Percentiles rank a stretch among this genome's conserved stretches.
These are phyloP conservation scores for Phaeosphaeriaceae sp. DNA, from an alignment of 2,329 filamentous ascomycete genomes.

Conservation along the genomic window DNA sequence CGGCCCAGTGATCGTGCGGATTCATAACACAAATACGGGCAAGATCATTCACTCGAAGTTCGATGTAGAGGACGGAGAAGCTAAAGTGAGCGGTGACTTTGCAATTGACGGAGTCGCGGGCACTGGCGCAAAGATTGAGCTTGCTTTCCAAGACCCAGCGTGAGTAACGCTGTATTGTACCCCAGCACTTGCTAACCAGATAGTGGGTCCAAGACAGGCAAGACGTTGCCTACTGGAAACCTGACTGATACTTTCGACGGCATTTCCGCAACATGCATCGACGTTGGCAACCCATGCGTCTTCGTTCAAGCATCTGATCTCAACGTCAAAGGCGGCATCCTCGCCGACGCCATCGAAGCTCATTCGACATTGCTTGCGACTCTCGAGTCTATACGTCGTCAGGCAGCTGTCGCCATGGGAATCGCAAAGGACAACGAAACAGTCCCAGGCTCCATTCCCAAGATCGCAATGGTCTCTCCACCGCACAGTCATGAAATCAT, in stretches of 20 bases:
- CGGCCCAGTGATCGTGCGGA: conserved; percentile 60
- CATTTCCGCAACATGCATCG: conserved; percentile 65
- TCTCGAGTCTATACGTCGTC: conserved; percentile 66
- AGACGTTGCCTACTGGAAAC: conserved; percentile 67
- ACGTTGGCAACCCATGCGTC: conserved; percentile 70
- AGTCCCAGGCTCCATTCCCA: conserved; percentile 67
- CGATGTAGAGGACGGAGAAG: conserved; percentile 57
- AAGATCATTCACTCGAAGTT: conserved; percentile 70
- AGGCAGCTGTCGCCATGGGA: conserved; percentile 69
- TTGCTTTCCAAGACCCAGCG: conserved; percentile 67
- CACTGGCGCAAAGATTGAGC: conserved; percentile 62
- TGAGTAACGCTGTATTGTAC: neutral
- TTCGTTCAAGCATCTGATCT: conserved; percentile 67
- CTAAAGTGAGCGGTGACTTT: conserved; percentile 62
- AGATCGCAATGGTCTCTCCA: conserved; percentile 65
- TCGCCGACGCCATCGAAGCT: conserved; percentile 63
- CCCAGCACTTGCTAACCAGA: neutral
- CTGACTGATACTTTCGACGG: conserved; percentile 60
- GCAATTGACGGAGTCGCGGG: conserved; percentile 71
- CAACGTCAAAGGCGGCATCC: conserved; percentile 58
- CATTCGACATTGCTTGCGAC: conserved; percentile 58
- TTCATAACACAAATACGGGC: conserved; percentile 75
- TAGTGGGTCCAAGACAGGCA: conserved; percentile 70
- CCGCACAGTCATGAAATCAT: conserved; percentile 49
- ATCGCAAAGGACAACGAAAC: conserved; percentile 56